Conservation (phyloP, 2,329 filamentous ascomycete species). For the Dothistroma pini region DNA sequence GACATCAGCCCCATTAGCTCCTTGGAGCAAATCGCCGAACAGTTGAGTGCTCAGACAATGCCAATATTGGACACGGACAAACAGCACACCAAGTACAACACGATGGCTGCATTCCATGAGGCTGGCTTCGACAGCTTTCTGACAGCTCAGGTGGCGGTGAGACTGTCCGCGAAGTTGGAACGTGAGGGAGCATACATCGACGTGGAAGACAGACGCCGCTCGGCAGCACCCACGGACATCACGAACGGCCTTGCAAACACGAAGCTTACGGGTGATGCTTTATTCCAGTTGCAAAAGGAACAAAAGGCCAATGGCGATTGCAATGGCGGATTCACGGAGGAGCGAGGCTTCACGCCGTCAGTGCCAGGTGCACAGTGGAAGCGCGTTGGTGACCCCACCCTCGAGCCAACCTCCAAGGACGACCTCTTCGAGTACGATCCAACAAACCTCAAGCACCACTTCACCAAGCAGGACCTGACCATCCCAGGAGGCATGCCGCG, state of each 20-base stretch:
- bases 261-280: constrained; percentile 10
- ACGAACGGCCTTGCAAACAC: constrained; percentile 17
- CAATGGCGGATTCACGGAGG: constrained; percentile 8
- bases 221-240: constrained; percentile 5
- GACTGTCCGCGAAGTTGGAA: constrained; percentile 52
- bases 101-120: constrained; percentile 50
- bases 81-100: constrained; percentile 41
- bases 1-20: constrained; percentile 49
- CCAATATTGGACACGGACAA: constrained; percentile 43
- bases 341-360: constrained; percentile 28
- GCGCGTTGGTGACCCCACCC: constrained; percentile 27
- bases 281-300: constrained; percentile 6
- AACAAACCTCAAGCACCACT: constrained; percentile 21
- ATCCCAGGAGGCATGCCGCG: constrained; percentile 45
- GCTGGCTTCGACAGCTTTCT: constrained; percentile 62
- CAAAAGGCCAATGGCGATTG: constrained; percentile 9
- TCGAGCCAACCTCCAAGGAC: constrained; percentile 20
- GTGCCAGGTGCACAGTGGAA: constrained; percentile 29
- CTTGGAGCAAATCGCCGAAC: constrained; percentile 48
- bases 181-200: constrained; percentile 37
- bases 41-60: constrained; percentile 36
- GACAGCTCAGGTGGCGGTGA: constrained; percentile 57
- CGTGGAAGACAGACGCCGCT: constrained; percentile 8
- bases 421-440: constrained; percentile 29
- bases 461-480: constrained; percentile 30